A percentile compares a stretch with the other conserved stretches of the same genome.
phyloP scores from a whole-genome alignment of 805 yeast genomes.

The Wickerhamiella vanderwaltii region DNA sequence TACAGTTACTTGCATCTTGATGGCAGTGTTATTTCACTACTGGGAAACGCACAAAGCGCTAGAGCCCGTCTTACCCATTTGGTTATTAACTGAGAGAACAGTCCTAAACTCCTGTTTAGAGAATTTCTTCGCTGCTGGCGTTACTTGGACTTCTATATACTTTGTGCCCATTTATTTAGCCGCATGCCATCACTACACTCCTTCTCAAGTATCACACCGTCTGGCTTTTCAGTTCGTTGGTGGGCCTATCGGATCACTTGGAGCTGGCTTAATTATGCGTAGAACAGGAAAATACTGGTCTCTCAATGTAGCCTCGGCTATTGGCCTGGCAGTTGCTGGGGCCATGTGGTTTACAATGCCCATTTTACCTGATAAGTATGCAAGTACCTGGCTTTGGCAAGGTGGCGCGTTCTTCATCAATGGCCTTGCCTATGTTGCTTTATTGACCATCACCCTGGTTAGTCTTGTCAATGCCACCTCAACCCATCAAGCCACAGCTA shows the following conservation, averaged over 20 bases:
- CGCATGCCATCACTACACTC: conserved; percentile 50
- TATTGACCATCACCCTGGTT: conserved; percentile 57
- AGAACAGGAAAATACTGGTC: conserved; percentile 51
- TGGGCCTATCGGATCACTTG: conserved; percentile 53
- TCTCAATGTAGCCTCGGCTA: conserved; percentile 34
- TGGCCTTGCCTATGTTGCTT: conserved; percentile 55
- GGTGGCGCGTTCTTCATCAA: conserved; percentile 30
- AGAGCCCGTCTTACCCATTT: conserved; percentile 62
- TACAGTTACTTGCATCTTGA: conserved; percentile 25
- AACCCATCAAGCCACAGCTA: conserved; percentile 70
- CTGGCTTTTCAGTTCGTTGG: conserved; percentile 46
- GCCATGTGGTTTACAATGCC: conserved; percentile 26
- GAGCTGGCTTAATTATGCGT: conserved; percentile 55
- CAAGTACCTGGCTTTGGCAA: conserved; percentile 45
- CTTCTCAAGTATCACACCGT: conserved; percentile 64
- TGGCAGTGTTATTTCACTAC: conserved; percentile 34
- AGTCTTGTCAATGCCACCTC: conserved; percentile 57
- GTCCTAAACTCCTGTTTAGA: conserved; percentile 52
- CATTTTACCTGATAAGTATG: conserved; percentile 36
- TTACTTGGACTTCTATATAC: conserved; percentile 47
- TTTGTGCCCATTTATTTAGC: conserved; percentile 65
- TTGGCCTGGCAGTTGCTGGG: conserved; percentile 38
- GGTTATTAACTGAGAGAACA: conserved; percentile 45
- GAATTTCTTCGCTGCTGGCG: conserved; percentile 62
- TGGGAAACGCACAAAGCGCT: conserved; percentile 40